Evolutionary conservation across 169 alveolate species (phyloP), one percentile per base, ranked within the genome.

Genomic region (Cryptosporidium parvum): DNA sequence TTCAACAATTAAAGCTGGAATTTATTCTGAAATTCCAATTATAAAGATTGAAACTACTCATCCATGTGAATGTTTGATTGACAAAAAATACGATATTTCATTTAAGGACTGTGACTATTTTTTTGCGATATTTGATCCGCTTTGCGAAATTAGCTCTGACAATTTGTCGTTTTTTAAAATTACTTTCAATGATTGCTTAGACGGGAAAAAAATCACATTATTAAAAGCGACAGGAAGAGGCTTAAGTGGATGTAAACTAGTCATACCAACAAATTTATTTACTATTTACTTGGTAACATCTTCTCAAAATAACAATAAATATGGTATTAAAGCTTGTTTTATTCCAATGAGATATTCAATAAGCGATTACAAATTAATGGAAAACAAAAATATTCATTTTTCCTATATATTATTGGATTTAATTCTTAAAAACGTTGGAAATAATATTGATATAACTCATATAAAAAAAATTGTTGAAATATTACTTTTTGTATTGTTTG

Each of bases 41-140:
- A 72, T 68, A 52, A 26, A 51, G 35, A 61, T 72, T 21, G 93
- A 91, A 75, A 80, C 91, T 0, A 58, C 68, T 2, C 93, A 91
- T 61, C 93, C 93, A 37, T 75, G 39, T 35, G 85, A 71, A 51
- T 70, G 62, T 35, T 61, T 53, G 58, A 84, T 80, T 8, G 87
- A 87, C 18, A 53, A 29, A 37, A 58, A 39, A n/a, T 10, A 69
- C 7, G 48, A 75, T 48, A 65, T 87, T 48, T 75, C 85, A 37
- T 62, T 87, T 42, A 52, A 67, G 39, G 91, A 70, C 29, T 87
- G 93, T 67, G 70, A 84, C 44, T 70, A 75, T 53, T 44, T 91
- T 42, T 75, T 70, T 26, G 86, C 87, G 21, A 70, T 91, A 26
- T 69, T 91, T 26, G 93, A 91, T 29, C 93, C 93, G 23, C 85